Conservation (phyloP, 164 flowering plant species). For the Santalum album region DNA sequence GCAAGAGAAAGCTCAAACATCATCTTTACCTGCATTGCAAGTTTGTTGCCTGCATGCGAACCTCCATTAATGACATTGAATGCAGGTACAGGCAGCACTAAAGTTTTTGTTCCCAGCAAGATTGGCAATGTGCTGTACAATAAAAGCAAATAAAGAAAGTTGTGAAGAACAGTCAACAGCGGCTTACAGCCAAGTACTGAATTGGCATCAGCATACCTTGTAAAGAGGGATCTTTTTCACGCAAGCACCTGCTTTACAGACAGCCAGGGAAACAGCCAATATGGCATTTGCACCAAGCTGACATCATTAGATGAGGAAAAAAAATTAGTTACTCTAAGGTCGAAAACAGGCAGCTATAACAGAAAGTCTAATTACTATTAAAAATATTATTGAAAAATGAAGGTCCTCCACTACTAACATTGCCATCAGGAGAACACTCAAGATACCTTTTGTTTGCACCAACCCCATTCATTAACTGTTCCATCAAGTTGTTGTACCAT, state of each 20-base stretch:
- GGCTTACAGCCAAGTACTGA: too few relatives aligned
- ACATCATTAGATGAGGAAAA: background rate
- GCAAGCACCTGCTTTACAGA: slow-evolving; percentile 40
- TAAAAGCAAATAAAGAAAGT: background rate
- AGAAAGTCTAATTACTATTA: too few relatives aligned
- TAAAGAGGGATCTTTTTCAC: slow-evolving; percentile 36
- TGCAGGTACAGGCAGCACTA: slow-evolving; percentile 45
- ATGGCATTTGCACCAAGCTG: slow-evolving; percentile 52
- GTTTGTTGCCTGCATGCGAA: slow-evolving; percentile 44
- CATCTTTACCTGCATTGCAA: slow-evolving; percentile 23
- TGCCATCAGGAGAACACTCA: too few relatives aligned
- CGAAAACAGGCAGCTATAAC: too few relatives aligned
- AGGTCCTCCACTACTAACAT: background rate
- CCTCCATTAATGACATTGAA: slow-evolving; percentile 49
- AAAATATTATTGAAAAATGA: too few relatives aligned
- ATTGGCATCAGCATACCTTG: slow-evolving; percentile 16
- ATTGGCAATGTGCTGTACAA: slow-evolving; percentile 34
- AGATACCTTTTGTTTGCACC: slow-evolving; percentile 44
- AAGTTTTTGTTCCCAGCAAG: slow-evolving; percentile 37
- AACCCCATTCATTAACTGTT: slow-evolving; percentile 46
- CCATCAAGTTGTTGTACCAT: slow-evolving; percentile 51
- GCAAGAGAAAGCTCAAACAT: background rate
- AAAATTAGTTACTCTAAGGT: too few relatives aligned
- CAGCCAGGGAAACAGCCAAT: slow-evolving; percentile 40
- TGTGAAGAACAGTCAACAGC: background rate